A percentile compares a stretch with the other conserved stretches of the same genome.
These are phyloP conservation scores for Cyclotella cryptica DNA, from an alignment of 108 stramenopile genomes.

Conservation along the genomic window DNA sequence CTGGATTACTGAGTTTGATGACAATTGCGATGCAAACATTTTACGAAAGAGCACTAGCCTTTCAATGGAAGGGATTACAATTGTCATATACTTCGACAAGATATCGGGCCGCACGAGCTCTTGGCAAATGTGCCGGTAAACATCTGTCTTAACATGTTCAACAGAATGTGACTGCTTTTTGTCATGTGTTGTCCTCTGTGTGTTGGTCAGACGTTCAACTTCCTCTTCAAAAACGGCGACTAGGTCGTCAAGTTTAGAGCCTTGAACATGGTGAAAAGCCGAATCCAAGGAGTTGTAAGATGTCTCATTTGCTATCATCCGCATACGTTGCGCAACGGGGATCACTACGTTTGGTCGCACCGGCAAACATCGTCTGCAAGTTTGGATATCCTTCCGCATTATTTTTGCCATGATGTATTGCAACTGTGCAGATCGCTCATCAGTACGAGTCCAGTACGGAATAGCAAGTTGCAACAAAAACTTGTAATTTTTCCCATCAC, in stretches of 20 bases:
- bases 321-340: slow-evolving; percentile 85
- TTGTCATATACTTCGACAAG: slow-evolving; percentile 56
- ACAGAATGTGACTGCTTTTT: slow-evolving; percentile 29
- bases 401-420: slow-evolving; percentile 72
- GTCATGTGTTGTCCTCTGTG: slow-evolving; percentile 21
- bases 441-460: slow-evolving; percentile 87
- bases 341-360: slow-evolving; percentile 79
- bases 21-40: slow-evolving; percentile 76
- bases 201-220: slow-evolving; percentile 30
- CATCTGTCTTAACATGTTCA: slow-evolving; percentile 55
- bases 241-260: slow-evolving; percentile 19
- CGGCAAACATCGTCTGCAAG: slow-evolving; percentile 66
- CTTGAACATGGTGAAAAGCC: slow-evolving; percentile 40
- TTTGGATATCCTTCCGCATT: slow-evolving; percentile 59
- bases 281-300: slow-evolving; percentile 72
- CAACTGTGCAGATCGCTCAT: slow-evolving; percentile 83
- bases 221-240: slow-evolving; percentile 41
- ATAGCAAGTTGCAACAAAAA: slow-evolving; percentile 86
- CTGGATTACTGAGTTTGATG: slow-evolving; percentile 83
- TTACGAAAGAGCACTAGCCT: slow-evolving; percentile 72
- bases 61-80: slow-evolving; percentile 55
- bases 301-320: slow-evolving; percentile 70
- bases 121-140: slow-evolving; percentile 62
- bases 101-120: slow-evolving; percentile 48
- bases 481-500: slow-evolving; percentile 76